Evolutionary conservation across 78 protist species (phyloP), one percentile per base, ranked within the genome.

Genomic region (Capsaspora owczarzaki): DNA sequence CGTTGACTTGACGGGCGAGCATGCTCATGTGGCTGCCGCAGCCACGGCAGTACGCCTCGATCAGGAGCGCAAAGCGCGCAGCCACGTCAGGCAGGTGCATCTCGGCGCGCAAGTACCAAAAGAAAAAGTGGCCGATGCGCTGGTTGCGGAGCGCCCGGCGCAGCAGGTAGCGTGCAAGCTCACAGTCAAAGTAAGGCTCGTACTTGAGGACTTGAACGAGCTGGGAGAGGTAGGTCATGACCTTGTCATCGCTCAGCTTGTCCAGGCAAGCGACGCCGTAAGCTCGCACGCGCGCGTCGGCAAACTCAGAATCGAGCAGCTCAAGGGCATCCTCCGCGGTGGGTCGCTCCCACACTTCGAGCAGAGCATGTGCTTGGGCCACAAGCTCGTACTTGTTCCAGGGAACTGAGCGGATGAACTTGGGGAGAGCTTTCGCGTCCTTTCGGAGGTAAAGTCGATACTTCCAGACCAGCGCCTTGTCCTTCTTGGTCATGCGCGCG

Each of bases 91-190:
- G 69, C 16, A 29, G 0, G 71, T 87, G 85, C 79, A 90, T 42
- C 29, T 92, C 95, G 31, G 95, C 76, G 46, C 84, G 84, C 79
- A 93, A 68, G 47, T 27, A 46, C 96, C 95, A 91, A 72, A 93
- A 91, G 33, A 93, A 29, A 63, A 74, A 87, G 27, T 90, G 94
- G 1, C 87, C 51, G 23, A 42, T 12, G 23, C 49, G 68, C 6
- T 88, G 78, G 56, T 1, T 40, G 22, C 8, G 2, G 31, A 91
- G 82, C 4, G 92, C 85, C 0, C 96, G 88, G 10, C 44, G 10
- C 29, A 93, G 82, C 53, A 93, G 82, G 49, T 88, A 82, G 5
- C 89, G 85, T 2, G 93, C 90, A 25, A 93, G 86, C n/a, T 87
- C 49, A 1, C 74, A 44, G 71, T 90, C 86, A 47, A 91, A 93